Percentiles rank a stretch among this genome's conserved stretches.
Conservation (phyloP, 2,329 filamentous ascomycete species). For the Hypoxylon sp. region DNA sequence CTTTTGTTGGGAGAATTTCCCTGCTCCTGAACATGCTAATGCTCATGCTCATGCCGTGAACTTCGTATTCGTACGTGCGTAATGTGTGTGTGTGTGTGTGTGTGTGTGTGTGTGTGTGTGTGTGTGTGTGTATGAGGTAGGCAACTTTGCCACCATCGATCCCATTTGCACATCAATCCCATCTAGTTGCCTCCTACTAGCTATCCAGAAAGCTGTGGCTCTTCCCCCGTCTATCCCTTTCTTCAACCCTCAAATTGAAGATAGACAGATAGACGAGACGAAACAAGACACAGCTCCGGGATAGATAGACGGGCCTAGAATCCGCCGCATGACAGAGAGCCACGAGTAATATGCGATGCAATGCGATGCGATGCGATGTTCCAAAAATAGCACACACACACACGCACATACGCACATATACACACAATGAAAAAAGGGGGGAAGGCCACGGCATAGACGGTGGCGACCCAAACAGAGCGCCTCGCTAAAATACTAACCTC, state of each 20-base stretch:
- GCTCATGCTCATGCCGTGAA: constrained; percentile 17
- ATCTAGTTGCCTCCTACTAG: constrained; percentile 12
- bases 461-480: constrained; percentile 26
- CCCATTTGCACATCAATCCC: constrained; percentile 34
- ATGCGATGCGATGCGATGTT: constrained; percentile 25
- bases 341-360: constrained; percentile 30
- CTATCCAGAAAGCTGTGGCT: constrained; percentile 21
- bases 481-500: constrained; percentile 69
- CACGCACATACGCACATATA: too few relatives aligned
- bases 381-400: constrained; percentile 38
- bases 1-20: constrained; percentile 21
- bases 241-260: constrained; percentile 1
- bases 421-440: neutral
- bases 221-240: constrained; percentile 10
- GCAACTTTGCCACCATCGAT: constrained; percentile 40
- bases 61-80: constrained; percentile 31
- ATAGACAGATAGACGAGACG: constrained; percentile 6
- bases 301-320: constrained; percentile 36
- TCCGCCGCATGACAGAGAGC: constrained; percentile 23
- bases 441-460: constrained; percentile 15
- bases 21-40: constrained; percentile 7
- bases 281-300: constrained; percentile 3
- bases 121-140: constrained; percentile 3
- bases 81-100: neutral
- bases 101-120: neutral